Conservation (phyloP, 495 filamentous ascomycete genomes). For the Glarea lozoyensis region DNA sequence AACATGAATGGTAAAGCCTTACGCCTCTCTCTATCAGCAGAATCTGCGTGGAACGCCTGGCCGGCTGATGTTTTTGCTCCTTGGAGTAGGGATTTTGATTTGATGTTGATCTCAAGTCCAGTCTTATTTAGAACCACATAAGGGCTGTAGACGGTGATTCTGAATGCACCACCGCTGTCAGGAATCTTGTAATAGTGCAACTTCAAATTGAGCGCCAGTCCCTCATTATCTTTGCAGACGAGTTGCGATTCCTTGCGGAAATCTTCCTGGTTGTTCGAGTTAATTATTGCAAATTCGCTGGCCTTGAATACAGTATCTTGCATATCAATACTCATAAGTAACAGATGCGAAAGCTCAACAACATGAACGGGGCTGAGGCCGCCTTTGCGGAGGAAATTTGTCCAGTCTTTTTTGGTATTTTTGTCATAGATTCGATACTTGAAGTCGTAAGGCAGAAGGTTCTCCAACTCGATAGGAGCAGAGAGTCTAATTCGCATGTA, state of each 20-base stretch:
- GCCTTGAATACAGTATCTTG: slow-evolving; percentile 90
- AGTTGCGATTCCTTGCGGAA: slow-evolving; percentile 75
- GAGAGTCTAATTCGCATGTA: slow-evolving; percentile 89
- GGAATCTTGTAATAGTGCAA: slow-evolving; percentile 92
- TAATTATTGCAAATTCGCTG: slow-evolving; percentile 95
- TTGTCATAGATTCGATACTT: slow-evolving; percentile 98
- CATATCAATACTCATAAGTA: slow-evolving; percentile 88
- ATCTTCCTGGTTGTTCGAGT: slow-evolving; percentile 78
- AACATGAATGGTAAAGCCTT: slow-evolving; percentile 91
- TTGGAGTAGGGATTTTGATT: slow-evolving; percentile 80
- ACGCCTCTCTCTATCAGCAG: slow-evolving; percentile 25
- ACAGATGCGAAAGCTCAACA: slow-evolving; percentile 86
- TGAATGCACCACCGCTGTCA: slow-evolving; percentile 91
- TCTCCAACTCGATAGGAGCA: slow-evolving; percentile 88
- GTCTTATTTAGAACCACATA: slow-evolving; percentile 95
- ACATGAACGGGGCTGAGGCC: slow-evolving; percentile 96
- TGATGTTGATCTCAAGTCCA: slow-evolving; percentile 78
- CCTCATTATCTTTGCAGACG: slow-evolving; percentile 74
- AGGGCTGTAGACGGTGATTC: slow-evolving; percentile 84
- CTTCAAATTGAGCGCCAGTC: slow-evolving; percentile 67
- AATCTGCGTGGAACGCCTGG: slow-evolving; percentile 36
- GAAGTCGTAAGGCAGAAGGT: slow-evolving; percentile 93
- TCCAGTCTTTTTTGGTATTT: slow-evolving; percentile 97
- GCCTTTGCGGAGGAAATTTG: slow-evolving; percentile 92
- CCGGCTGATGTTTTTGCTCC: slow-evolving; percentile 73